A percentile compares a stretch with the other conserved stretches of the same genome.
These are phyloP conservation scores for Phytopythium aichiense DNA, from an alignment of 352 stramenopile genomes.

Conservation along the genomic window DNA sequence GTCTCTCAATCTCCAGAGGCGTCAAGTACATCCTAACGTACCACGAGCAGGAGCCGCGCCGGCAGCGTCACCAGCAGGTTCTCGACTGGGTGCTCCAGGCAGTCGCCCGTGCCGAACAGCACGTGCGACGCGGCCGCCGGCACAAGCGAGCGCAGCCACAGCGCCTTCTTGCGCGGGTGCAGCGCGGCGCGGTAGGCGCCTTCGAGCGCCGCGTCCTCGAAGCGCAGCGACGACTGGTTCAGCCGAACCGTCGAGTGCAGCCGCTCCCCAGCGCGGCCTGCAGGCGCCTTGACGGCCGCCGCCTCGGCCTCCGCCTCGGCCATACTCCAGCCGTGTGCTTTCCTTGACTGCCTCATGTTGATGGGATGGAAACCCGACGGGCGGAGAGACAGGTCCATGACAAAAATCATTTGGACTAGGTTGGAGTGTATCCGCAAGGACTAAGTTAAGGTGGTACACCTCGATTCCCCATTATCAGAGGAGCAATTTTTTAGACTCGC, in stretches of 20 bases:
- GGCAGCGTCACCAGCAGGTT: constrained; percentile 74
- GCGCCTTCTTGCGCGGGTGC: constrained; percentile 75
- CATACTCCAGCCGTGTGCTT: background rate
- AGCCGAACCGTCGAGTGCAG: constrained; percentile 78
- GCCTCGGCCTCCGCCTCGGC: background rate
- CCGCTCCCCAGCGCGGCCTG: constrained; percentile 10
- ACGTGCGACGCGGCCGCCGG: constrained; percentile 66
- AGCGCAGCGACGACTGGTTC: constrained; percentile 79
- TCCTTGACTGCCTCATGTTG: background rate
- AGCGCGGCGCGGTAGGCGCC: constrained; percentile 53
- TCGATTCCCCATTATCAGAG: too few species aligned
- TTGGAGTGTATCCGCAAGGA: too few species aligned
- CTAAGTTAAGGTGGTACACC: too few species aligned
- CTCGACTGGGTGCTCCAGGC: constrained; percentile 56
- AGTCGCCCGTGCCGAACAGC: constrained; percentile 71
- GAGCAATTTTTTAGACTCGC: too few species aligned
- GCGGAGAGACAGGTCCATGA: background rate
- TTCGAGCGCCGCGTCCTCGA: constrained; percentile 68
- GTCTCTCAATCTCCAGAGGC: too few species aligned
- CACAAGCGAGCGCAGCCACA: constrained; percentile 79
- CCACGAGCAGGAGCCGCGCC: constrained; percentile 57
- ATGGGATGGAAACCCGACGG: too few species aligned
- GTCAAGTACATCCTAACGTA: constrained; percentile 7
- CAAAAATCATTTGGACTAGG: too few species aligned
- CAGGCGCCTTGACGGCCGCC: background rate